Percentiles rank a stretch among this genome's conserved stretches.
These are phyloP conservation scores for Pestalotiopsis fici DNA, from an alignment of 2,329 filamentous ascomycete genomes.

Conservation along the genomic window DNA sequence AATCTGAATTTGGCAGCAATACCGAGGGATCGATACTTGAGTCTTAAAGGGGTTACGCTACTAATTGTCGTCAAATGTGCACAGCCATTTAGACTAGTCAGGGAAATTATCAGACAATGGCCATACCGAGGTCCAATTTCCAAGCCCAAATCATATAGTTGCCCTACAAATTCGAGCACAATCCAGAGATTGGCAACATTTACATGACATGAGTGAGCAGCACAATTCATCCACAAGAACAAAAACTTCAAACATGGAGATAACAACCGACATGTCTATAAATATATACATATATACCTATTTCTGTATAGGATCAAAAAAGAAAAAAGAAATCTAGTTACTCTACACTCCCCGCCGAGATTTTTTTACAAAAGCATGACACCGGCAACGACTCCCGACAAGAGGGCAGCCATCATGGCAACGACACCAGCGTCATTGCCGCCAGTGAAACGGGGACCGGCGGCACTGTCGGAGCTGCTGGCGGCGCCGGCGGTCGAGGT, in stretches of 20 bases:
- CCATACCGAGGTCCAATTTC: no score
- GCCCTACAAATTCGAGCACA: neutral
- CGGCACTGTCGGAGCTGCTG: conserved; percentile 9
- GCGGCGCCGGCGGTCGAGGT: conserved; percentile 13
- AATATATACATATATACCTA: neutral
- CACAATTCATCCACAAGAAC: no score
- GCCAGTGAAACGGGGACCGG: neutral
- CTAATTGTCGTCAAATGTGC: no score
- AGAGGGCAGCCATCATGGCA: conserved; percentile 1
- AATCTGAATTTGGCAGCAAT: neutral
- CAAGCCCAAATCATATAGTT: neutral
- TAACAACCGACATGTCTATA: neutral
- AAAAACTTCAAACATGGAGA: neutral
- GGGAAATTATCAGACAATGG: no score
- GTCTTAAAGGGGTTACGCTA: no score
- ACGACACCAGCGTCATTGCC: neutral
- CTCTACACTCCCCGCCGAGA: neutral
- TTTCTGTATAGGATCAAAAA: neutral
- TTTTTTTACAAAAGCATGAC: neutral
- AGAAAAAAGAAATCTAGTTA: neutral
- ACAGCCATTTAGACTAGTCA: no score
- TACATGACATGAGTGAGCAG: no score
- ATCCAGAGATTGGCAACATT: no score
- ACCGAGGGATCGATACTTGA: neutral
- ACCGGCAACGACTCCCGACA: neutral